Evolutionary conservation across 805 yeast genomes (phyloP).

Genomic region (Ogataea nonfermentans): DNA sequence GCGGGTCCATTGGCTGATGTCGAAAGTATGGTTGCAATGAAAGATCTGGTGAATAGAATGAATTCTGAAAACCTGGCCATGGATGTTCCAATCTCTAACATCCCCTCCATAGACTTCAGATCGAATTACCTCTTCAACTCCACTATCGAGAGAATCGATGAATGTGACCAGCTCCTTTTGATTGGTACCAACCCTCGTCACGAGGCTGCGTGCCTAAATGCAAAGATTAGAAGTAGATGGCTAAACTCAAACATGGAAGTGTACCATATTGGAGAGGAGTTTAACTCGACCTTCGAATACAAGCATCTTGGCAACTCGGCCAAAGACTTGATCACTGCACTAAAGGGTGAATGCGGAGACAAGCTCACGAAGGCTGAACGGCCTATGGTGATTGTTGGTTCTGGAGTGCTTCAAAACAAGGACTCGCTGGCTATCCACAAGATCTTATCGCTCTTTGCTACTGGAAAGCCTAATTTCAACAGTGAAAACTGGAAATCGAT

Average conservation of each 20-base stretch:
- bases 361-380: constrained; percentile 62
- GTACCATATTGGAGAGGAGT: constrained; percentile 70
- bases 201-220: constrained; percentile 85
- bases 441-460: constrained; percentile 58
- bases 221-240: constrained; percentile 82
- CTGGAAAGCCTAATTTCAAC: constrained; percentile 55
- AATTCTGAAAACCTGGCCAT: constrained; percentile 80
- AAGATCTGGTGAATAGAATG: constrained; percentile 71
- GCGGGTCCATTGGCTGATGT: constrained; percentile 83
- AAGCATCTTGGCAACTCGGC: constrained; percentile 63
- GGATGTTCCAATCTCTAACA: constrained; percentile 58
- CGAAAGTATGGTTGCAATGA: constrained; percentile 77
- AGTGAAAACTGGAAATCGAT: constrained; percentile 79
- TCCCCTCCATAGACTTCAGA: constrained; percentile 72
- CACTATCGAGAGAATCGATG: constrained; percentile 73
- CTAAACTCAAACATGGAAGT: constrained; percentile 62
- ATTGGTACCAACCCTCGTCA: constrained; percentile 87
- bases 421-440: constrained; percentile 64
- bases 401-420: constrained; percentile 67
- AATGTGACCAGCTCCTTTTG: constrained; percentile 75
- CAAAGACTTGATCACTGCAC: constrained; percentile 55
- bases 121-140: constrained; percentile 81
- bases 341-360: constrained; percentile 66
- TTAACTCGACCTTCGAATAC: constrained; percentile 72
- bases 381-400: constrained; percentile 80